Base-by-base conservation (phyloP, 2,329 filamentous ascomycete genomes). In the Fusarium torulosum region DNA sequence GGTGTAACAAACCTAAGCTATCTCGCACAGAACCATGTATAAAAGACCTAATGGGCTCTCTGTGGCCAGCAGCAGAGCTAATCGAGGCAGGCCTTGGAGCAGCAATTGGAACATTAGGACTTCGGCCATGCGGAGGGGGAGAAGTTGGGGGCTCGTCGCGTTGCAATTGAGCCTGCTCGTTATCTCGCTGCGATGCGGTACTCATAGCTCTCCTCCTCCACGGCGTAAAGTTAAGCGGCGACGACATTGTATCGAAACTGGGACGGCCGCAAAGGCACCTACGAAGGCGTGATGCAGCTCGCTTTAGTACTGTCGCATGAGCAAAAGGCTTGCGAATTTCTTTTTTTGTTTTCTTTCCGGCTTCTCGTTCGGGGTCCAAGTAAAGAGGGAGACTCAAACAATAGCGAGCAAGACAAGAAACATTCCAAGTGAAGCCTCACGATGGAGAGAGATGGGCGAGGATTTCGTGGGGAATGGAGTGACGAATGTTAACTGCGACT, bases 11-110 rank as follows among this genome's bases (percentile, higher is more conserved):
- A 90, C 89, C 85, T 71, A 86, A 77, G 72, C 85, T 80, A 41
- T 88, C 86, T 65, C 88, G 85, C 37, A 86, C 83, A 38, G 88
- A 87, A 53, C 88, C 86, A 68, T 91, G 89, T 54, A 91, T 88
- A 68, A 91, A 93, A 4, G 90, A 92, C 55, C 91, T 84, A 47
- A 90, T 89, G 6, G 90, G 90, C 63, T 91, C 90, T 75, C 86
- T 84, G 74, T 89, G 83, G 10, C 73, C 74, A 10, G 75, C 72
- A 19, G 61, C 62, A 35, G 79, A 79, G 56, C 72, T 74, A 37
- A 76, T 74, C 19, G 80, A 82, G 7, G 82, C 79, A 20, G 82
- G 84, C 13, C 83, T 74, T 29, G 62, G 69, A 23, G 68, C 61
- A 33, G 67, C 63, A 51, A 71, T 57, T 66, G 72, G 46, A 49